Percentiles rank a stretch among this genome's conserved stretches.
These are phyloP conservation scores for Henckelia pumila DNA, from an alignment of 257 asterid genomes.

Conservation along the genomic window DNA sequence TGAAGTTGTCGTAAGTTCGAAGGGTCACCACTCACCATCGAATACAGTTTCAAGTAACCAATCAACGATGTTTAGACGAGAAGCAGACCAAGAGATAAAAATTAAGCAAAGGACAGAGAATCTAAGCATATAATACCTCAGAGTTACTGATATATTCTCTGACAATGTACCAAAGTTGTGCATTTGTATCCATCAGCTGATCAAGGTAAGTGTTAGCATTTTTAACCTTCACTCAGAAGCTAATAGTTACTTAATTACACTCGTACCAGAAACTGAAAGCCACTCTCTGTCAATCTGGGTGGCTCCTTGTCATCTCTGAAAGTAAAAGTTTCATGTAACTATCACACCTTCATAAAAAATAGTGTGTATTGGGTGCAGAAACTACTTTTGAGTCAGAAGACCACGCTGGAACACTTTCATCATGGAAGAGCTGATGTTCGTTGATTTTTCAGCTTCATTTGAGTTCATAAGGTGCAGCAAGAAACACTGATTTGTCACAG, in stretches of 20 bases:
- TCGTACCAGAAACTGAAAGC: slow-evolving; percentile 95
- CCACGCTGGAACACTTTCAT: slow-evolving; percentile 96
- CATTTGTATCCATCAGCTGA: slow-evolving; percentile 98
- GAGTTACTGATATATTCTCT: slow-evolving; percentile 92
- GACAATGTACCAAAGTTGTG: slow-evolving; percentile 97
- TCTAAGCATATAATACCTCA: slow-evolving; percentile 55
- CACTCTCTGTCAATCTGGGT: slow-evolving; percentile 85
- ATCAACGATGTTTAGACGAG: not conserved
- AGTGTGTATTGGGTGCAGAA: slow-evolving; percentile 21
- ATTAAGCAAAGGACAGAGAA: not conserved
- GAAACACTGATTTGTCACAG: slow-evolving; percentile 68
- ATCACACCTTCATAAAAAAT: slow-evolving; percentile 15
- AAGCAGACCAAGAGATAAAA: slow-evolving; percentile 5
- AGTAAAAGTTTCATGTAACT: slow-evolving; percentile 27
- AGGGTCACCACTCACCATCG: too few species aligned
- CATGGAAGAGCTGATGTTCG: slow-evolving; percentile 88
- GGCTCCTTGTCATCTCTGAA: slow-evolving; percentile 92
- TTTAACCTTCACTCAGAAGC: slow-evolving; percentile 30
- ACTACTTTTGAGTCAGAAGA: slow-evolving; percentile 88
- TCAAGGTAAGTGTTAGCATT: slow-evolving; percentile 36
- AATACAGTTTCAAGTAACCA: too few species aligned
- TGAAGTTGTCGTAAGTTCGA: too few species aligned
- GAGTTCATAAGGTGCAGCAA: slow-evolving; percentile 96
- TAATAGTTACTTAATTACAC: slow-evolving; percentile 23
- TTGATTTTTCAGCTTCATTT: slow-evolving; percentile 70